Evolutionary conservation across 2,329 filamentous ascomycete genomes (phyloP).

Genomic region (Tolypocladium amazonense): DNA sequence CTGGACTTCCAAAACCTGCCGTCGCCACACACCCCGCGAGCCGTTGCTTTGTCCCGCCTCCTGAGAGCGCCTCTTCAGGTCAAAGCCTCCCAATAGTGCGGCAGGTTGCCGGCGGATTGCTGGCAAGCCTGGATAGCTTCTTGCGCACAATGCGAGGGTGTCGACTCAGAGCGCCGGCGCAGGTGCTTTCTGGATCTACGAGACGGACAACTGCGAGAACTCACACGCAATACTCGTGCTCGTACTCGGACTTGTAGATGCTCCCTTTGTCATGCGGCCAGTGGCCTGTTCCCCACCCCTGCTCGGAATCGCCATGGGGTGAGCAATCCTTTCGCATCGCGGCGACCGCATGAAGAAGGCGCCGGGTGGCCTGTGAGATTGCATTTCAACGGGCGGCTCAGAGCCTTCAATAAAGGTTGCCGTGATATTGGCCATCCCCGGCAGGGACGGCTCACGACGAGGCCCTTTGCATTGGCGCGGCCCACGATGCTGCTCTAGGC

Average conservation of each 20-base stretch:
- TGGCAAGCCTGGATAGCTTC: no score
- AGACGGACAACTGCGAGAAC: not conserved
- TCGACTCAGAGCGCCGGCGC: no score
- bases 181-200: no score
- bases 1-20: not conserved
- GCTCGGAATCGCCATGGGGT: not conserved
- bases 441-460: not conserved
- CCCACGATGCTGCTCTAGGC: not conserved
- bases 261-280: not conserved
- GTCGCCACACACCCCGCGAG: not conserved
- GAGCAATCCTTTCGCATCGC: not conserved
- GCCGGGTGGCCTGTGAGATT: not conserved
- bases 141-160: no score
- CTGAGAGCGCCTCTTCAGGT: not conserved
- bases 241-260: no score
- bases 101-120: no score
- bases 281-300: not conserved
- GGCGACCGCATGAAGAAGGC: not conserved
- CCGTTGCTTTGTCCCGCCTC: not conserved
- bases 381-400: not conserved
- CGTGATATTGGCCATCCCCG: not conserved
- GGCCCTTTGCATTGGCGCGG: constrained; percentile 2
- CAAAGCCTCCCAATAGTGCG: not conserved
- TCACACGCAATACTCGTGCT: no score
- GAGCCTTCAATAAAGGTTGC: not conserved